These are phyloP conservation scores for Ananas comosus DNA, from an alignment of 176 grass and related monocot species.

Conservation along the genomic window DNA sequence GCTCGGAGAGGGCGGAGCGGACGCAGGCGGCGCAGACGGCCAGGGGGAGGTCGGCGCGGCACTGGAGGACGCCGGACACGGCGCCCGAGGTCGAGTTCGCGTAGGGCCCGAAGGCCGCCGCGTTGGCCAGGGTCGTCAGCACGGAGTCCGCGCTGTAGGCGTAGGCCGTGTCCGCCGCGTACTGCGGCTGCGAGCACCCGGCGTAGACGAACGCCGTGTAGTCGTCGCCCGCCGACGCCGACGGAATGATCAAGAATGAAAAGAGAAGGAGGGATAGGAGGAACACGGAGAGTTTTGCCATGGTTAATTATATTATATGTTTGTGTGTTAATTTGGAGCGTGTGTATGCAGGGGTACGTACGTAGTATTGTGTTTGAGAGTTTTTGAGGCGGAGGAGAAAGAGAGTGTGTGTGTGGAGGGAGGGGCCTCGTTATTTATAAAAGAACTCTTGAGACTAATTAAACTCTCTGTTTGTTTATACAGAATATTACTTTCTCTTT, in stretches of 20 bases:
- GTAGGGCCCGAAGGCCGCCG: slow-evolving; percentile 35
- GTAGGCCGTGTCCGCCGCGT: slow-evolving; percentile 50
- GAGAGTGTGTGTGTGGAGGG: not conserved
- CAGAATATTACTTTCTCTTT: too few species aligned
- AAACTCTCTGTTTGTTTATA: too few species aligned
- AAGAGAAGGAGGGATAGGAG: not conserved
- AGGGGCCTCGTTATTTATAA: too few species aligned
- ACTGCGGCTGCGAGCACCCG: slow-evolving; percentile 62
- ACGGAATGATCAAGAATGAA: not conserved
- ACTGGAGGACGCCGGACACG: slow-evolving; percentile 58
- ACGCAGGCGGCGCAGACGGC: slow-evolving; percentile 55
- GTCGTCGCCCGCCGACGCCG: slow-evolving; percentile 25
- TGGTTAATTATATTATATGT: not conserved
- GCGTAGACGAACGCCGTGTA: slow-evolving; percentile 79
- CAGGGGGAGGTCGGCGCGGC: slow-evolving; percentile 57
- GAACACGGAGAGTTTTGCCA: slow-evolving; percentile 10
- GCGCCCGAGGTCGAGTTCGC: slow-evolving; percentile 24
- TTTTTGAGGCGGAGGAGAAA: not conserved
- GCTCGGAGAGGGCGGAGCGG: slow-evolving; percentile 35
- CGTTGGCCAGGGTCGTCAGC: slow-evolving; percentile 46
- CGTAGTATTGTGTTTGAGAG: too few species aligned
- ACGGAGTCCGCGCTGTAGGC: slow-evolving; percentile 34
- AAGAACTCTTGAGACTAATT: too few species aligned
- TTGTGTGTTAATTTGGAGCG: not conserved
- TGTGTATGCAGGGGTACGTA: too few species aligned